These are phyloP conservation scores for Neoarthrinium moseri DNA, from an alignment of 2,329 filamentous ascomycete species.

Conservation along the genomic window DNA sequence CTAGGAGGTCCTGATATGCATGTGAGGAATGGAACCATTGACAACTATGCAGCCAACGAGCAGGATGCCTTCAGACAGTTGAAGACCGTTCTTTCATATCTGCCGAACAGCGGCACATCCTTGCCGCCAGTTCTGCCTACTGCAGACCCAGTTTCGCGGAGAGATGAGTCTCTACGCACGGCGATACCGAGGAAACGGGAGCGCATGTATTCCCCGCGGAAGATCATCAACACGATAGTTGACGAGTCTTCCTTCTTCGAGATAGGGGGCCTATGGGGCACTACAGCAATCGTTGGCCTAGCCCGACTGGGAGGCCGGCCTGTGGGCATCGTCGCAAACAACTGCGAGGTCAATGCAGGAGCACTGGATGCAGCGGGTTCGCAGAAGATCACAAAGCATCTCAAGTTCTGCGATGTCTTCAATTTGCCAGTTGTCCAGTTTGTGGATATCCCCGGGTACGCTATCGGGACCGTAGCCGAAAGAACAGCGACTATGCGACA, in stretches of 20 bases:
- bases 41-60: conserved; percentile 61
- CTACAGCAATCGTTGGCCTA: conserved; percentile 59
- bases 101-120: conserved; percentile 56
- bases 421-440: conserved; percentile 65
- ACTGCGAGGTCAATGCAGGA: conserved; percentile 61
- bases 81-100: conserved; percentile 52
- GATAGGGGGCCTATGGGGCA: conserved; percentile 62
- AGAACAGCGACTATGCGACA: conserved; percentile 63
- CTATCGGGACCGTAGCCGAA: conserved; percentile 63
- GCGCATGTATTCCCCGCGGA: conserved; percentile 59
- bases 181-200: conserved; percentile 57
- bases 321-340: conserved; percentile 58
- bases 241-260: conserved; percentile 60
- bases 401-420: conserved; percentile 65
- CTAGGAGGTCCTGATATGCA: conserved; percentile 61
- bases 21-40: conserved; percentile 65
- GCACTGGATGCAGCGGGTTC: conserved; percentile 60
- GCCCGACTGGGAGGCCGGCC: conserved; percentile 56
- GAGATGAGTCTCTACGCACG: conserved; percentile 46
- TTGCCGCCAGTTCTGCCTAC: conserved; percentile 47
- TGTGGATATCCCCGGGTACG: conserved; percentile 62
- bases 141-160: conserved; percentile 48
- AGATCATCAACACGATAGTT: conserved; percentile 56
- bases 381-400: conserved; percentile 58
- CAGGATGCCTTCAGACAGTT: conserved; percentile 62